Base-by-base conservation (phyloP, 371 early-diverging fungal genomes). In the Mucor piriformis region DNA sequence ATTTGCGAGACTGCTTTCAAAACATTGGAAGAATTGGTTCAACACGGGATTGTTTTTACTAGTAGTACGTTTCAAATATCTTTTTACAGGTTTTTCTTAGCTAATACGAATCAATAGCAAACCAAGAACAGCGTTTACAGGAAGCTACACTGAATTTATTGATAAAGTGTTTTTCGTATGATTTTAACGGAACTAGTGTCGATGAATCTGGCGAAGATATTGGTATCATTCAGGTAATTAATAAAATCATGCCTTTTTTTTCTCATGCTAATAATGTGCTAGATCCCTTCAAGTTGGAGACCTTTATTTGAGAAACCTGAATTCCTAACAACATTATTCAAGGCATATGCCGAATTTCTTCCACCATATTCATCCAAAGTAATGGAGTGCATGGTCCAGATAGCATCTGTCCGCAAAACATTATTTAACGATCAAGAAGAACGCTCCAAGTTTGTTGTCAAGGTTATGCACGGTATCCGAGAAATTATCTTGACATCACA, bases 181-280 rank as follows among this genome's bases (percentile, higher is more conserved):
- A 95, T 68, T 95, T 95, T 66, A 89, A 90, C 32, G 94, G 95
- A 27, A 85, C 94, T 20, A 84, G 86, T 37, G 81, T 88, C 6
- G 95, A 95, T 59, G 95, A 94, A 57, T 85, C 94, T 10, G 85
- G 85, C 3, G 95, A 95, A 61, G 95, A 95, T 51, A 77, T 83
- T 33, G 92, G 89, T 29, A 84, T 84, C 16, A 81, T 93, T 49
- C 88, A 93, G 74, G 86, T 92, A 58, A 74, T 43, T 29, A 44
- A 53, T 8, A 37, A 62, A 67, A 24, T 79, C 40, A 3, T 34
- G 6, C 57, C 75, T 29, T 29, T 29, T 1, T 29, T 6, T 29
- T 29, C 29, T 29, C 29, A 29, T 29, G 29, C 29, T 29, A 29
- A 29, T 29, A 29, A 29, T 29, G 29, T 4, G 8, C 29, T 29